Base-by-base conservation (phyloP, 2,329 filamentous ascomycete species). In the Pseudofabraea citricarpa region DNA sequence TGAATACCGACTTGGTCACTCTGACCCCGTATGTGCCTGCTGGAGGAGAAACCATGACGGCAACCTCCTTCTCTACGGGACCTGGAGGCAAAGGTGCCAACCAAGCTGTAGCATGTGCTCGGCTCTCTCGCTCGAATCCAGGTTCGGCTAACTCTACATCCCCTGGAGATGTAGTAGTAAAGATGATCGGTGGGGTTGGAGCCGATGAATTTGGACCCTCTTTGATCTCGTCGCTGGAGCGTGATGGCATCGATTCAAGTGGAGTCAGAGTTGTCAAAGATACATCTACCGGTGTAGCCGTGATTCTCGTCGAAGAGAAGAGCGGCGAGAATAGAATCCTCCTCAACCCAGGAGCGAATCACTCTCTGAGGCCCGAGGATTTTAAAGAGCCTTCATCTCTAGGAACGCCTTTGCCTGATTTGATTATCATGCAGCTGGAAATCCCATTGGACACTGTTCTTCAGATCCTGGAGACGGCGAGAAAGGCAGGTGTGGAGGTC, bases 41-140 rank as follows among this genome's bases (percentile, higher is more conserved):
- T 1, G 83, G 85, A 1, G 93, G 91, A 53, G 91, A 98, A 68
- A 97, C 91, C 3, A 75, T 97, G 40, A 90, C 87, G 2, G 79
- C 88, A 37, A 81, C 72, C 52, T 81, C 80, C 16, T 95, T 95
- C 68, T 76, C 76, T 59, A 88, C 84, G 26, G 90, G 86, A 33
- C 83, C 86, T 22, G 93, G 91, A 56, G 91, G 93, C 45, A 98
- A 98, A 69, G 91, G 91, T 51, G 90, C 90, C 48, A 97, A 97
- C 71, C 91, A 97, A 70, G 90, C 90, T 47, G 87, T 95, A 44
- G 89, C 90, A 19, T 90, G 85, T 67, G 87, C 84, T 40, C 87
- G 91, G 50, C 78, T 94, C 40, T 93, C 87, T 1, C 77, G 85
- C 37, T 59, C 73, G 21, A 71, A 69, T 24, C 53, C 60, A 26